Evolutionary conservation across 2,329 filamentous ascomycete species (phyloP).

Genomic region (Sclerotinia borealis): DNA sequence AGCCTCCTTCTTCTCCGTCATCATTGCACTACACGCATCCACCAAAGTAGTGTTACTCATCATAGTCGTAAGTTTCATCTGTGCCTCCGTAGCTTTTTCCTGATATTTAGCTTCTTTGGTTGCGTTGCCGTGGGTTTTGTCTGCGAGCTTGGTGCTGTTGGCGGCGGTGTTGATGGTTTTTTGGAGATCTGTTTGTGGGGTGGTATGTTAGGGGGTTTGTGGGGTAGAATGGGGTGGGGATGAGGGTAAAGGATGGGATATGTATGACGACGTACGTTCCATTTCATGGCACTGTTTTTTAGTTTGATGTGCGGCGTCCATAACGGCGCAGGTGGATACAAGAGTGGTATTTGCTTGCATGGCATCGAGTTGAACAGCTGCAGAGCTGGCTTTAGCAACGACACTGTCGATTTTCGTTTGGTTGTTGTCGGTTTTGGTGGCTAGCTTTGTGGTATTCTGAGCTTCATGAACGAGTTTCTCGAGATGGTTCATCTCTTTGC

Average conservation of each 20-base stretch:
- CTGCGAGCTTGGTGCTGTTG: slow-evolving; percentile 15
- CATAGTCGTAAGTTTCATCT: slow-evolving; percentile 11
- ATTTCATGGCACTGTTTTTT: slow-evolving; percentile 15
- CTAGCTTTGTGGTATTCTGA: slow-evolving; percentile 35
- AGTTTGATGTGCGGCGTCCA: slow-evolving; percentile 25
- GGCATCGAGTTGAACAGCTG: slow-evolving; percentile 29
- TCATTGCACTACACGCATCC: slow-evolving; percentile 12
- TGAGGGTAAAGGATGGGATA: background rate
- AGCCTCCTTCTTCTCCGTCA: background rate
- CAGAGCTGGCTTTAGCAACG: slow-evolving; percentile 34
- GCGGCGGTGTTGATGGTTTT: slow-evolving; percentile 15
- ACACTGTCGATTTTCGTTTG: slow-evolving; percentile 35
- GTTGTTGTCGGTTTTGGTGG: slow-evolving; percentile 33
- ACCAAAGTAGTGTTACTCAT: slow-evolving; percentile 18
- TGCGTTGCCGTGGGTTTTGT: slow-evolving; percentile 15
- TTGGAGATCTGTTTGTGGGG: slow-evolving; percentile 8
- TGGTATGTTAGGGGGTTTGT: background rate
- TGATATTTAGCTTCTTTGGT: slow-evolving; percentile 14
- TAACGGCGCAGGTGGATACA: slow-evolving; percentile 32
- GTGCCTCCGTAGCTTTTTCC: slow-evolving; percentile 11
- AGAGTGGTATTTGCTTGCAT: slow-evolving; percentile 36
- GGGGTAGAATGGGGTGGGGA: too few relatives aligned
- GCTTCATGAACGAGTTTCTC: slow-evolving; percentile 31
- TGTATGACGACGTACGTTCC: background rate
- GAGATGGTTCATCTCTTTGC: slow-evolving; percentile 32